Evolutionary conservation across 257 asterid genomes (phyloP).

Genomic region (Linderniella brevidens): DNA sequence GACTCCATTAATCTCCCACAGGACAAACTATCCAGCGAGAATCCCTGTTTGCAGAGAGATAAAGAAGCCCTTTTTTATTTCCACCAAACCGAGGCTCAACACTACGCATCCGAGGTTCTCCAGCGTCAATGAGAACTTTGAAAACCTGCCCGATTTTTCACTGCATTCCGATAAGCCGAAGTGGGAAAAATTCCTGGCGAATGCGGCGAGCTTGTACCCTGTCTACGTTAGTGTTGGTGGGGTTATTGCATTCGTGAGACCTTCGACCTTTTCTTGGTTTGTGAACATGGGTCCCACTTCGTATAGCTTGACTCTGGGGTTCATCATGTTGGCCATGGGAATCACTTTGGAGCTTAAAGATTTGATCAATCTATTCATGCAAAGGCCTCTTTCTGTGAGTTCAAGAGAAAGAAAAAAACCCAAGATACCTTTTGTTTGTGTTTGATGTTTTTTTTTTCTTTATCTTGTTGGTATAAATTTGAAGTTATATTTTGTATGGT

Average conservation of each 20-base stretch:
- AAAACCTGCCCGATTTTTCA: constrained; percentile 6
- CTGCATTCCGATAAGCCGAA: constrained; percentile 27
- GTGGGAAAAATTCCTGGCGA: constrained; percentile 45
- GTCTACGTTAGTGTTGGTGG: constrained; percentile 75
- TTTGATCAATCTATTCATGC: constrained; percentile 43
- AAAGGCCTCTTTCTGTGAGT: constrained; percentile 54
- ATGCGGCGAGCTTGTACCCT: constrained; percentile 74
- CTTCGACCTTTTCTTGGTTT: constrained; percentile 67
- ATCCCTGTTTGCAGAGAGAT: too few relatives aligned
- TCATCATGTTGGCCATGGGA: constrained; percentile 84
- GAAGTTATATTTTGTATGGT: neutral
- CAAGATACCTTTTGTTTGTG: neutral
- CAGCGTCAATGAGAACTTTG: constrained; percentile 11
- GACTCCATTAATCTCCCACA: too few relatives aligned
- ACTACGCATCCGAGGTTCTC: constrained; percentile 11
- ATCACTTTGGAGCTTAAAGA: constrained; percentile 74
- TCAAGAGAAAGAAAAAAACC: neutral
- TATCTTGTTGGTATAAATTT: neutral
- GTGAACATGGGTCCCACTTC: constrained; percentile 55
- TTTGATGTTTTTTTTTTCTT: neutral
- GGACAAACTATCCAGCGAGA: too few relatives aligned
- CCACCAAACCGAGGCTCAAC: constrained; percentile 12
- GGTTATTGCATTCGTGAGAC: constrained; percentile 41
- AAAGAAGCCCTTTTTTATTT: constrained; percentile 1
- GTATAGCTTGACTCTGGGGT: constrained; percentile 62